Evolutionary conservation across 768 basidiomycete genomes (phyloP).

Genomic region (Lyophyllum semitale): DNA sequence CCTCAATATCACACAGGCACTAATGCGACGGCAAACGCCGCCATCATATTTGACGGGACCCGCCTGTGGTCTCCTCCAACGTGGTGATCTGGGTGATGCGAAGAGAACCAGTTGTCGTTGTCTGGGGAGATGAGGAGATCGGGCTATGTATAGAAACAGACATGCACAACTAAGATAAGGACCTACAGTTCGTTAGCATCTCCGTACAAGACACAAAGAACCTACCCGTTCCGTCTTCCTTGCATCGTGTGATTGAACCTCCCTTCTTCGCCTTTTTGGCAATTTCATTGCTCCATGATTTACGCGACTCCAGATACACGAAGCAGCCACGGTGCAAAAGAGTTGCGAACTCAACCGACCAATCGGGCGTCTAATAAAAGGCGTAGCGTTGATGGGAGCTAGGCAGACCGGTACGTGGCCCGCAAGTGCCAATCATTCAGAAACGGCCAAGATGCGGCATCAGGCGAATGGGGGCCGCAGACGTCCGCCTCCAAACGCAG

Average conservation of each 20-base stretch:
- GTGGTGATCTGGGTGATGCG: constrained; percentile 10
- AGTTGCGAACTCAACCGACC: background rate
- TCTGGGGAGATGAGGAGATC: background rate
- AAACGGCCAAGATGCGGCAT: too few relatives aligned
- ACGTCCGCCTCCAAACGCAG: too few relatives aligned
- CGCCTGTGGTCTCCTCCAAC: background rate
- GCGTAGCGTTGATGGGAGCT: constrained; percentile 10
- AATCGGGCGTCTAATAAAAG: too few relatives aligned
- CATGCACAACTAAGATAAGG: background rate
- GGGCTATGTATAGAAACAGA: background rate
- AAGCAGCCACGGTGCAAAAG: too few relatives aligned
- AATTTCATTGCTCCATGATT: too few relatives aligned
- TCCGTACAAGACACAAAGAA: background rate
- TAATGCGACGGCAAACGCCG: constrained; percentile 2
- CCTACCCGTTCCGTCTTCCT: background rate
- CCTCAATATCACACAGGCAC: constrained; percentile 7
- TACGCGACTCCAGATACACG: background rate
- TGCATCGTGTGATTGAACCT: background rate
- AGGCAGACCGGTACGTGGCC: constrained; percentile 4
- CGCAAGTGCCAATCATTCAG: constrained; percentile 8
- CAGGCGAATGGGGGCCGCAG: too few relatives aligned
- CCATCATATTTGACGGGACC: background rate
- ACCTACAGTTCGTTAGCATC: too few relatives aligned
- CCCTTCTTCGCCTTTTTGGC: background rate
- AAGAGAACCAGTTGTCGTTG: constrained; percentile 4